phyloP scores from a whole-genome alignment of 768 basidiomycete species.

The Hydnum rufescens region DNA sequence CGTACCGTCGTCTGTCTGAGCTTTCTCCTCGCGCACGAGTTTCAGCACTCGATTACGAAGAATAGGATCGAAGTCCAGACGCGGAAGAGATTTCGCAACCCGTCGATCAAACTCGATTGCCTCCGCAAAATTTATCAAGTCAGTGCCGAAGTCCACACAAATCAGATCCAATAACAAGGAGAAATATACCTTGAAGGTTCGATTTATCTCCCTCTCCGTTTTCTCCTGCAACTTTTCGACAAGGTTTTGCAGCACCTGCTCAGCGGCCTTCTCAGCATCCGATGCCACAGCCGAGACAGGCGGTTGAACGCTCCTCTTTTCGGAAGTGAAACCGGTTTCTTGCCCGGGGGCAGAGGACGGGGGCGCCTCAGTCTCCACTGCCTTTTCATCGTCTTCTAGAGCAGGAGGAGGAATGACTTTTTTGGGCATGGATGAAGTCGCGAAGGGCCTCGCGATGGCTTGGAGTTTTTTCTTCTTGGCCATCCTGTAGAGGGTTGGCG shows the following conservation, averaged over 20 bases:
- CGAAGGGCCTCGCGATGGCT: constrained; percentile 54
- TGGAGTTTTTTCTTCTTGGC: constrained; percentile 73
- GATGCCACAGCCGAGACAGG: constrained; percentile 13
- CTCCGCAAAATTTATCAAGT: constrained; percentile 21
- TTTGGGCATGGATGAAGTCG: constrained; percentile 68
- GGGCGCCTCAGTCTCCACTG: constrained; percentile 10
- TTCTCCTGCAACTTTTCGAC: constrained; percentile 76
- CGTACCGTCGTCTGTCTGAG: constrained; percentile 1
- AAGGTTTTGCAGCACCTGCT: constrained; percentile 37
- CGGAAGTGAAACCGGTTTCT: background rate
- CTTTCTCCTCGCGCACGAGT: constrained; percentile 20
- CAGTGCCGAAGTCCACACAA: background rate
- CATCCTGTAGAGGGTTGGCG: too few species aligned
- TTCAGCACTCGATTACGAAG: constrained; percentile 41
- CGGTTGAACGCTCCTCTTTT: background rate
- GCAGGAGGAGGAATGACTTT: constrained; percentile 21
- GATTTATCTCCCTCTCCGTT: constrained; percentile 64
- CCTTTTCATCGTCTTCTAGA: background rate
- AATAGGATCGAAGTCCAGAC: constrained; percentile 38
- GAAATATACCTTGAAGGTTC: constrained; percentile 46
- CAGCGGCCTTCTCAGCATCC: constrained; percentile 16
- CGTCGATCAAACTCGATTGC: constrained; percentile 67
- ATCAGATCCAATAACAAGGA: background rate
- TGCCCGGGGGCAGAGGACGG: constrained; percentile 15
- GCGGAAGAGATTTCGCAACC: constrained; percentile 39